Base-by-base conservation (phyloP, 768 basidiomycete genomes). In the Leucosporidium creatinivorum region DNA sequence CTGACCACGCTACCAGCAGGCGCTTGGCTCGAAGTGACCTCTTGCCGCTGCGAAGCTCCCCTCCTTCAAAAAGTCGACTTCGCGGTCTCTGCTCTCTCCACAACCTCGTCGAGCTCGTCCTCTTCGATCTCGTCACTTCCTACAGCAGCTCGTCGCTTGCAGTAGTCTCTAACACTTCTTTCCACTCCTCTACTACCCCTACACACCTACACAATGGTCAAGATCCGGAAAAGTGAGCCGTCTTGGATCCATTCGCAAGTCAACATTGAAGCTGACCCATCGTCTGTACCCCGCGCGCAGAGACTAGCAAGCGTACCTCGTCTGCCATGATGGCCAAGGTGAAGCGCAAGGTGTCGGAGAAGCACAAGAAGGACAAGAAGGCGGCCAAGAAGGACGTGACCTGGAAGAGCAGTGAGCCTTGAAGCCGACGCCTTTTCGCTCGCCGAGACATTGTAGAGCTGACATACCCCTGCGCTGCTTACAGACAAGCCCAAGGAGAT, bases 401-500 rank as follows among this genome's bases (percentile, higher is more conserved):
- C 49, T 81, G 81, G 81, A 81, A 80, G 75, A 78, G 78, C 58
- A 81, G 80, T 80, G 39, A 44, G 39, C 39, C 33, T 36, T n/a
- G n/a, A 12, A 7, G 25, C n/a, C n/a, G 73, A 64, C 30, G 21
- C 23, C 33, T 44, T 23, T 39, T 57, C 36, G 21, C 36, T n/a
- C 18, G 57, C 39, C 21, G 33, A 9, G 21, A 28, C 30, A 48
- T 12, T 8, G 30, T 3, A 23, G 6, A 15, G 23, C 44, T 56
- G 18, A 51, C 33, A 5, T 10, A 13, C 19, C 18, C 6, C 15
- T 44, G 39, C 50, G 10, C 48, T 48, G 50, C 39, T 6, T 19
- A 15, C 69, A 80, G 79, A 80, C 60, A 80, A 80, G 73, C 76
- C 76, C 63, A 79, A 77, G 69, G 81, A 81, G 61, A 77, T 78